Evolutionary conservation across 768 basidiomycete genomes (phyloP).

Genomic region (Phanerodontia chrysosporium): DNA sequence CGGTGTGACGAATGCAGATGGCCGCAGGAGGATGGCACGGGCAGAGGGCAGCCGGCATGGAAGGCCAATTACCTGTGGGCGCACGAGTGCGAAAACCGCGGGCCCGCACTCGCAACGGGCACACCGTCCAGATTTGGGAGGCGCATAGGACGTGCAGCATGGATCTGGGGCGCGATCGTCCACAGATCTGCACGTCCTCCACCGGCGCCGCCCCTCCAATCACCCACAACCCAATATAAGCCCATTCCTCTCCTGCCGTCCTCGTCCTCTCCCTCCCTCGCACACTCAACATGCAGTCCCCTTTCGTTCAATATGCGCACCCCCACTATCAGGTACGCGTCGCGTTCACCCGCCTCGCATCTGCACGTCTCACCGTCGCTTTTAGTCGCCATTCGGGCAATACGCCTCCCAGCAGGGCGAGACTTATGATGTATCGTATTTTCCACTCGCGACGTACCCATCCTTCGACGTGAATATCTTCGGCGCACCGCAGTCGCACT

Average conservation of each 20-base stretch:
- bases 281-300: neutral
- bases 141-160: neutral
- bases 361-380: too few species aligned
- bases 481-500: neutral
- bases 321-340: neutral
- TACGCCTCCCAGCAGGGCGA: neutral
- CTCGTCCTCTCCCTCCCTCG: neutral
- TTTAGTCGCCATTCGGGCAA: neutral
- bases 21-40: neutral
- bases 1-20: neutral
- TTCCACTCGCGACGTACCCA: neutral
- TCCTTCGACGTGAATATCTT: neutral
- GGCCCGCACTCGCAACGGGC: neutral
- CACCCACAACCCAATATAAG: conserved; percentile 7
- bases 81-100: conserved; percentile 1
- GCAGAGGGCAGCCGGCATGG: neutral
- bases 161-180: conserved; percentile 9
- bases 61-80: neutral
- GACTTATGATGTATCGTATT: neutral
- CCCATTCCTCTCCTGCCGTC: neutral
- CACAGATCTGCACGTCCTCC: neutral
- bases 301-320: neutral
- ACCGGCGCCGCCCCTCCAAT: neutral
- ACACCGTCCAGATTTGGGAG: neutral
- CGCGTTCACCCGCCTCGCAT: neutral